These are phyloP conservation scores for Trichoderma sp. DNA, from an alignment of 2,329 filamentous ascomycete genomes.

Conservation along the genomic window DNA sequence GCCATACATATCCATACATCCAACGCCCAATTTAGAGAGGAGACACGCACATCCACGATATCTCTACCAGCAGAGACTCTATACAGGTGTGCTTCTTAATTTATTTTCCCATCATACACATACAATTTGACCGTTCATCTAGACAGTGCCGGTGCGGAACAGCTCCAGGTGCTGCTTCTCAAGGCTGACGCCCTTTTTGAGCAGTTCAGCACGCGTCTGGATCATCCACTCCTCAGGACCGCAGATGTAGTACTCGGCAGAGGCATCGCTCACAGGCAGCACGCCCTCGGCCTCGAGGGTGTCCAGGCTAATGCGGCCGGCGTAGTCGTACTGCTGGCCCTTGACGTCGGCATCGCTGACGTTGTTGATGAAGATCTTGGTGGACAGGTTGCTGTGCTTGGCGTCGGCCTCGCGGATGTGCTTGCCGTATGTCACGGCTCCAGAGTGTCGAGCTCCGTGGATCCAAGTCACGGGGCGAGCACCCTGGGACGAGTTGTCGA, in stretches of 20 bases:
- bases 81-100: background rate
- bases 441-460: conserved; percentile 54
- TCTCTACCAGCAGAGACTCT: background rate
- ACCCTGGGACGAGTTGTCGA: conserved; percentile 28
- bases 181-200: conserved; percentile 53
- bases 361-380: conserved; percentile 56
- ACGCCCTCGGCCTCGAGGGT: conserved; percentile 50
- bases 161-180: conserved; percentile 64
- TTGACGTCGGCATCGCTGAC: conserved; percentile 42
- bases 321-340: conserved; percentile 58
- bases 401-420: conserved; percentile 47
- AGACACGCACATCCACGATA: background rate
- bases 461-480: conserved; percentile 57
- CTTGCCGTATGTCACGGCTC: conserved; percentile 54
- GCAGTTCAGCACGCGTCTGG: conserved; percentile 52
- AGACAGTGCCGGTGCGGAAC: conserved; percentile 55
- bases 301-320: conserved; percentile 57
- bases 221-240: conserved; percentile 70
- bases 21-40: background rate
- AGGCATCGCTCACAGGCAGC: conserved; percentile 53
- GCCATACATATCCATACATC: background rate
- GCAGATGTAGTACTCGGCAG: conserved; percentile 68
- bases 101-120: background rate
- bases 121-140: background rate
- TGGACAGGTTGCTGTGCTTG: conserved; percentile 32